Base-by-base conservation (phyloP, 257 asterid species). In the Solanum chiquidenum region DNA sequence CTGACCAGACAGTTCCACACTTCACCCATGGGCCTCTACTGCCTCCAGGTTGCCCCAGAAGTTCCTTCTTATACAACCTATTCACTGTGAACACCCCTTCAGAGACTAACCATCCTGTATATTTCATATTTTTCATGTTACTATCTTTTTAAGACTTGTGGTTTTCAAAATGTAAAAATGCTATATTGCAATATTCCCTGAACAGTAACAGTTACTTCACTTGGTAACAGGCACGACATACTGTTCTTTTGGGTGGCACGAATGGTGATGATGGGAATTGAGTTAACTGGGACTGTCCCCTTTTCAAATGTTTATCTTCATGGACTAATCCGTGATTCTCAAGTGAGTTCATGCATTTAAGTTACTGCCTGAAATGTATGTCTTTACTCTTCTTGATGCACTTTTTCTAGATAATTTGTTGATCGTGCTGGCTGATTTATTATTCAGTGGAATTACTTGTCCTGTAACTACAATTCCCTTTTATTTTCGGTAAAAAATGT, bases 191-290 rank as follows among this genome's bases (percentile, higher is more conserved):
- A 80, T 80, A 29, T 6, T 80, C 42, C 33, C 69, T 80, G 66
- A 46, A 76, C 35, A 23, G n/a, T n/a, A 76, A 49, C 52, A 18
- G 42, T 80, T 83, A 83, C 86, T 44, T 44, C 52, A 44, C 52
- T 80, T 91, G 86, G 91, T 88, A 88, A 88, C 98, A 97, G 99
- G 96, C 99, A 97, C 52, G 99, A 97, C 91, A 97, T 97, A 88
- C 91, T 97, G 90, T 97, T 95, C 95, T 97, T 95, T 90, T 97
- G 99, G 99, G 99, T 97, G 90, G 99, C 99, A 90, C 94, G 98
- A 90, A 97, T 97, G 99, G 99, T 95, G 93, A 97, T 97, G 98
- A 94, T 97, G 98, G 99, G 99, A 88, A 92, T 97, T 87, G 99
- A 95, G 89, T 95, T 95, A 89, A 95, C 99, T 12, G 99, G 99